Percentiles rank a stretch among this genome's conserved stretches.
These are phyloP conservation scores for Gossypium schwendimanii DNA, from an alignment of 441 rosid species.

Conservation along the genomic window DNA sequence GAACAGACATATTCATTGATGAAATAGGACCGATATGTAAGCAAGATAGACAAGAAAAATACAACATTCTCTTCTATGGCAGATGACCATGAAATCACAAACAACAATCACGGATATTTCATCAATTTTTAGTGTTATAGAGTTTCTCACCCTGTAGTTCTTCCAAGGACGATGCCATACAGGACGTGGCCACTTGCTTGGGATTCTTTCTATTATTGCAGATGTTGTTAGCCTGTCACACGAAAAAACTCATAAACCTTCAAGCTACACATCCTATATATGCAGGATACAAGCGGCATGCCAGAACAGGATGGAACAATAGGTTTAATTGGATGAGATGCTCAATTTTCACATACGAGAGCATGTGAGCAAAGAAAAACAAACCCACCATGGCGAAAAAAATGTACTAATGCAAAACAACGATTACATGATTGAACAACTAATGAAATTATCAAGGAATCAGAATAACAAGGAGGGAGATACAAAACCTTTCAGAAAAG, in stretches of 20 bases:
- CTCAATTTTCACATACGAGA: not conserved
- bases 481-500: conserved; percentile 58
- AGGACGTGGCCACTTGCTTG: conserved; percentile 97
- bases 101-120: not conserved
- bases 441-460: not conserved
- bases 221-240: conserved; percentile 55
- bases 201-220: conserved; percentile 90
- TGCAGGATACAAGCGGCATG: not conserved
- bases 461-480: conserved; percentile 12
- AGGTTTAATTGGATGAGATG: not conserved
- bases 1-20: not conserved
- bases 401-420: not conserved
- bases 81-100: not conserved
- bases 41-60: not conserved
- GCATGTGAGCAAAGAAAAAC: not conserved
- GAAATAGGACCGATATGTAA: not conserved
- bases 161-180: conserved; percentile 98
- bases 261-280: not conserved
- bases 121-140: not conserved
- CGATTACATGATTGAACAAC: not conserved
- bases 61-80: not conserved
- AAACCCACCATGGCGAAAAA: not conserved
- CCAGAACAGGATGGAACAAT: not conserved
- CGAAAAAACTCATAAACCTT: conserved; percentile 7
- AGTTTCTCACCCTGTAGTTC: conserved; percentile 75